Evolutionary conservation across 495 filamentous ascomycete genomes (phyloP), one percentile per base, ranked within the genome.

Genomic region (Gamarada debralockiae): DNA sequence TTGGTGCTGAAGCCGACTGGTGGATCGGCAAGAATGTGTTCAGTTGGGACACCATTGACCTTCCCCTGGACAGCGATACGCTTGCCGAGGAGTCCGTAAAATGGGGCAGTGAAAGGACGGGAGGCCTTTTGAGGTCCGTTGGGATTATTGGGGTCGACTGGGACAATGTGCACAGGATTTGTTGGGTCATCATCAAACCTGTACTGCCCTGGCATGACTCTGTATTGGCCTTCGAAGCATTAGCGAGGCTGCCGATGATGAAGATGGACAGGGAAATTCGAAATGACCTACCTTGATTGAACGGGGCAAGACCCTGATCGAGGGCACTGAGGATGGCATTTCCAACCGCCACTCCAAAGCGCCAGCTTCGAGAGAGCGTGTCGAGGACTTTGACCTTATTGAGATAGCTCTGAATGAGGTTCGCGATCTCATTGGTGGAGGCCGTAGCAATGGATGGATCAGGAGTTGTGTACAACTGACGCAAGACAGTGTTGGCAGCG

Each of bases 161-260:
- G 66, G 17, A 64, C 58, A 25, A 66, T 45, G 3, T 53, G 47
- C 5, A 69, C 58, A 18, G 67, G 67, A 45, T 69, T 59, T n/a
- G 64, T 67, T 27, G 67, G 67, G 42, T 70, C 67, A 33, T 67
- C 67, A 38, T 62, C 50, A 48, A 68, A 70, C 21, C 50, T 60
- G 55, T 63, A 70, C 9, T 33, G 34, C 9, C 57, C 59, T 3
- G 52, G 46, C 13, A 33, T 53, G 3, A 61, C 59, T 18, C 48
- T 24, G 52, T 67, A 69, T 29, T 33, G 36, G 45, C 51, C 53
- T 41, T 41, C 38, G 38, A 41, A 20, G 38, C 17, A 41, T 41
- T 41, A 41, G 38, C 10, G 38, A 41, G 42, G 42, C 23, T 45
- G 38, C 17, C 38, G 38, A 41, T 41, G 38, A 41, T 14, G 38